Evolutionary conservation across 2,329 filamentous ascomycete genomes (phyloP).

Genomic region (Ascochyta clinopodiicola): DNA sequence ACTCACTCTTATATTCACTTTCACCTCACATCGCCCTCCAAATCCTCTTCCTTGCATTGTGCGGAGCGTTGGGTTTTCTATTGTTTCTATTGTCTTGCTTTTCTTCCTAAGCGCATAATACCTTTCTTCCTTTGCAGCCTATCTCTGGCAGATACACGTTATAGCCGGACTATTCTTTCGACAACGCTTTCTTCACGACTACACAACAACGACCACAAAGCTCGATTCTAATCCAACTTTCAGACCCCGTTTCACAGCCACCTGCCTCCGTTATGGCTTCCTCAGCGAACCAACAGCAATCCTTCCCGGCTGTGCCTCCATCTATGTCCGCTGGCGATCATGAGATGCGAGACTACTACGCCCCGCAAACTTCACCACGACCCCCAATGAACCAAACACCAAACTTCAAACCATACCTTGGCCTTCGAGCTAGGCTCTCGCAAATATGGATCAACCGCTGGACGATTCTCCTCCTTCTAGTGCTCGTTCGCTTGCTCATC

Average conservation of each 20-base stretch:
- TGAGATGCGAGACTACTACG: conserved; percentile 68
- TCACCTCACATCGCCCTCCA: conserved; percentile 34
- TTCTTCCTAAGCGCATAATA: conserved; percentile 15
- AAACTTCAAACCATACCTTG: conserved; percentile 87
- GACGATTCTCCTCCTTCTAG: conserved; percentile 87
- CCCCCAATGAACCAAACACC: conserved; percentile 68
- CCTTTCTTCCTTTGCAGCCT: conserved; percentile 20
- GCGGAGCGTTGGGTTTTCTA: conserved; percentile 36
- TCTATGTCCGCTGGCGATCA: conserved; percentile 66
- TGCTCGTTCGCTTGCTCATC: conserved; percentile 81
- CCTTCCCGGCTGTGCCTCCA: conserved; percentile 62
- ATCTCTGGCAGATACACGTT: conserved; percentile 42
- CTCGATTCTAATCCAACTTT: conserved; percentile 38
- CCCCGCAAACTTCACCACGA: conserved; percentile 61
- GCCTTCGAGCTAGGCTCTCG: conserved; percentile 84
- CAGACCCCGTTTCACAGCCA: conserved; percentile 43
- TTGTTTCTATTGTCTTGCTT: conserved; percentile 37
- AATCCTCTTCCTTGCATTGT: conserved; percentile 44
- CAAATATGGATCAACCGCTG: conserved; percentile 98
- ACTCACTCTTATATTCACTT: conserved; percentile 20
- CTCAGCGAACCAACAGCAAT: conserved; percentile 60
- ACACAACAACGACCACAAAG: conserved; percentile 6
- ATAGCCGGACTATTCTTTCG: conserved; percentile 26
- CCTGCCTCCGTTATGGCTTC: conserved; percentile 52
- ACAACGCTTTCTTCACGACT: conserved; percentile 11